Percentiles rank a stretch among this genome's conserved stretches.
Evolutionary conservation across 2,329 filamentous ascomycete species (phyloP).

Genomic region (Penicillium hesseltinei): DNA sequence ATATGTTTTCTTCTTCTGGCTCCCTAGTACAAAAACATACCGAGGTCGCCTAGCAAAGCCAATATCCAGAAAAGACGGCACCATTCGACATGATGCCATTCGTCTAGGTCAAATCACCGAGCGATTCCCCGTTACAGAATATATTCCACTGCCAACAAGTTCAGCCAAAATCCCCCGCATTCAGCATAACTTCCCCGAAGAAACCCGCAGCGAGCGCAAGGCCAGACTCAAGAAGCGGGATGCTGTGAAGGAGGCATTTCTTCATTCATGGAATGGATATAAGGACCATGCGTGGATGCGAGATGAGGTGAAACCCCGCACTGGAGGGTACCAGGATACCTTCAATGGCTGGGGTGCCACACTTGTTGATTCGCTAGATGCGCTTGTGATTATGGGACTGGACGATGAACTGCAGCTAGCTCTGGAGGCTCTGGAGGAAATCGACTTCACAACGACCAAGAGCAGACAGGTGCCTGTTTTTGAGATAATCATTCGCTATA

Average conservation of each 20-base stretch:
- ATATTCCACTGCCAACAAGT: constrained; percentile 71
- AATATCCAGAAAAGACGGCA: constrained; percentile 8
- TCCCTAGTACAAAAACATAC: constrained; percentile 6
- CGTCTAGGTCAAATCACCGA: constrained; percentile 74
- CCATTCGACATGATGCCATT: constrained; percentile 15
- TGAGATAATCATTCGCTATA: constrained; percentile 86
- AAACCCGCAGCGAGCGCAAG: constrained; percentile 58
- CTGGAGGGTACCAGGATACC: constrained; percentile 67
- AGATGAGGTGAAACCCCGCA: constrained; percentile 78
- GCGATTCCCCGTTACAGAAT: constrained; percentile 70
- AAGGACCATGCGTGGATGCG: constrained; percentile 76
- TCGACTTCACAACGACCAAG: constrained; percentile 77
- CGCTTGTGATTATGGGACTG: constrained; percentile 80
- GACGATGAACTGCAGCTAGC: constrained; percentile 77
- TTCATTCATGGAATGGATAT: constrained; percentile 80
- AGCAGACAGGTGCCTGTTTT: constrained; percentile 76
- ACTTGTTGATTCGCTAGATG: constrained; percentile 77
- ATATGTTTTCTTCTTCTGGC: constrained; percentile 23
- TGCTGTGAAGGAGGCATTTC: constrained; percentile 70
- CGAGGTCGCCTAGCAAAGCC: constrained; percentile 3
- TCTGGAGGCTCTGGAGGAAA: constrained; percentile 63
- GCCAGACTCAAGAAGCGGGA: constrained; percentile 64
- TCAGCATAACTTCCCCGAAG: constrained; percentile 67
- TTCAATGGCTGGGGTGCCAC: constrained; percentile 93
- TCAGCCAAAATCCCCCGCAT: constrained; percentile 71